phyloP scores from a whole-genome alignment of 495 filamentous ascomycete species.

The Aspergillus funiculosus region DNA sequence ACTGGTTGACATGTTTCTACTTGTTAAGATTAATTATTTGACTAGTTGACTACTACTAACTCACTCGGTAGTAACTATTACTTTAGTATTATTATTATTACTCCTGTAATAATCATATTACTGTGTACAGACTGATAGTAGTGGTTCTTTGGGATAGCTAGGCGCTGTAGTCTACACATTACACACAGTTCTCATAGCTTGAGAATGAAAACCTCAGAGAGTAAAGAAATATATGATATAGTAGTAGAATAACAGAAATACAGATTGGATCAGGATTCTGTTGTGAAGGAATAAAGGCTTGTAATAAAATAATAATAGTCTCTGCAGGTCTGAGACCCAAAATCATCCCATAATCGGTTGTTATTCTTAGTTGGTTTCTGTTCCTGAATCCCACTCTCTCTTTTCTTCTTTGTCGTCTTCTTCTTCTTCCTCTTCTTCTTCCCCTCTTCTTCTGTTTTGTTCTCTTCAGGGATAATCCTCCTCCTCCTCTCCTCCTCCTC shows the following conservation, averaged over 20 bases:
- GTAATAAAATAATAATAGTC: not conserved
- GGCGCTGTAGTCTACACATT: too few relatives aligned
- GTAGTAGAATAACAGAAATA: not conserved
- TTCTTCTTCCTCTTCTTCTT: slow-evolving; percentile 1
- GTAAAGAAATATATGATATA: too few relatives aligned
- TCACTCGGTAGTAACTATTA: too few relatives aligned
- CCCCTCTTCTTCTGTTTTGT: not conserved
- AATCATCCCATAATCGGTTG: slow-evolving; percentile 7
- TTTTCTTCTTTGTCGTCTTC: slow-evolving; percentile 5
- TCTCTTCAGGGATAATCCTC: not conserved
- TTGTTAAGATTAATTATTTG: too few relatives aligned
- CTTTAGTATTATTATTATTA: too few relatives aligned
- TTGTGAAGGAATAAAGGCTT: slow-evolving; percentile 8
- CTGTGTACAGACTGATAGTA: too few relatives aligned
- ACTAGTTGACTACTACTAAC: too few relatives aligned
- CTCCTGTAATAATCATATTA: too few relatives aligned
- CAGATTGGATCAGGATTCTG: slow-evolving; percentile 1
- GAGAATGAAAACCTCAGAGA: too few relatives aligned
- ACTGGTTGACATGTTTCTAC: too few relatives aligned
- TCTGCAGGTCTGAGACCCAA: slow-evolving; percentile 23
- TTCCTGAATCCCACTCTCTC: slow-evolving; percentile 2
- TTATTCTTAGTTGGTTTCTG: slow-evolving; percentile 6
- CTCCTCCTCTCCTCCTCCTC: not conserved
- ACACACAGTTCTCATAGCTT: too few relatives aligned
- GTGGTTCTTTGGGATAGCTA: too few relatives aligned